These are phyloP conservation scores for Microcos paniculata DNA, from an alignment of 345 rosid genomes.

Conservation along the genomic window DNA sequence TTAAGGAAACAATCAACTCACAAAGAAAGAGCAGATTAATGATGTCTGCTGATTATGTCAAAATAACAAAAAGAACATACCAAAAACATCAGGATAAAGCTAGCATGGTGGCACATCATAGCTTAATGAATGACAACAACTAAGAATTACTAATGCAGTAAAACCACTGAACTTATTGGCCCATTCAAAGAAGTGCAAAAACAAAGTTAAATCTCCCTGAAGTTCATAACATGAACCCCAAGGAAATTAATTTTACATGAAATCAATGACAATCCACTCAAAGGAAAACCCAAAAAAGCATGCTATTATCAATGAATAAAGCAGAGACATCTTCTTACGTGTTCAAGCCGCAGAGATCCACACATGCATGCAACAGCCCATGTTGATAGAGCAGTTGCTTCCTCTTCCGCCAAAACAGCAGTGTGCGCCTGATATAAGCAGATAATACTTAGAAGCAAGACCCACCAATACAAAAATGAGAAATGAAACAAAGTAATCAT, in stretches of 20 bases:
- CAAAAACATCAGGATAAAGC: background rate
- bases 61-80: background rate
- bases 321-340: constrained; percentile 39
- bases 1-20: background rate
- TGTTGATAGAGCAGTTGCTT: constrained; percentile 76
- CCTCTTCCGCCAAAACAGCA: constrained; percentile 85
- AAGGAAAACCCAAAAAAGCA: background rate
- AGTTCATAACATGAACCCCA: background rate
- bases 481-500: constrained; percentile 18
- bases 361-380: constrained; percentile 93
- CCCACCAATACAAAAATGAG: background rate
- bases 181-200: background rate
- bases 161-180: background rate
- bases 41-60: background rate
- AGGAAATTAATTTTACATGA: background rate
- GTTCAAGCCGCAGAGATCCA: constrained; percentile 88
- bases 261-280: background rate
- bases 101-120: background rate
- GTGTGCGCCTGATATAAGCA: constrained; percentile 57
- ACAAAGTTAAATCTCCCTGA: background rate
- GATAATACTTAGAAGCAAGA: constrained; percentile 16
- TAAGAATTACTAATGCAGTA: background rate
- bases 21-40: background rate
- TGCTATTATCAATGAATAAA: background rate
- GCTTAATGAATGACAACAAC: background rate